Evolutionary conservation across 345 rosid genomes (phyloP), one percentile per base, ranked within the genome.

Genomic region (Noccaea caerulescens): DNA sequence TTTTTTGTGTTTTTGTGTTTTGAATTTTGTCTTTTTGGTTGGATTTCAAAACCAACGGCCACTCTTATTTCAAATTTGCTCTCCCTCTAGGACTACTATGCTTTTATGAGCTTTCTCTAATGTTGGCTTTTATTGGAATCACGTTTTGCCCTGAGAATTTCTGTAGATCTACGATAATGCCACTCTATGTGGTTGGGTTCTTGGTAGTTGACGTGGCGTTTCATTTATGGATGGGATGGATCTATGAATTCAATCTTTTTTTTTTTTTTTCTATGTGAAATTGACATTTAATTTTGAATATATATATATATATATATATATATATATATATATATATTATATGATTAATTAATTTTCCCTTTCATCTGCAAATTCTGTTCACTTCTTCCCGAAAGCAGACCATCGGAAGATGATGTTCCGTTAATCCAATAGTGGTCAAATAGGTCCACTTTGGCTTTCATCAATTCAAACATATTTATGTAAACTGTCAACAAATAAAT

Each of bases 21-120:
- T 72, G 85, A 79, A 83, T 55, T 78, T 78, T 71, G 83, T 56
- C 55, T 51, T 82, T 74, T 54, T 66, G 69, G 80, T 68, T 64
- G 71, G 77, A 80, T 70, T 71, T 75, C 68, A 49, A 71, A 73
- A 65, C 79, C 80, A 91, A 91, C 96, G 93, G 93, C 85, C 90
- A 84, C 86, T 77, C 86, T 77, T 69, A 75, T 81, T 89, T 89
- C 82, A 86, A 89, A 86, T 68, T 81, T 76, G 30, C 36, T 46
- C 68, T 76, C 46, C 69, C 87, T 84, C 81, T 78, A 63, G 67
- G 38, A 16, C 18, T 16, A 7, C 80, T 73, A 42, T 20, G 0
- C 6, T 1, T 1, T 70, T 56, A 14, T 34, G 27, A 7, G 11
- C n/a, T 36, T 16, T 4, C 1, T 2, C 3, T 13, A 57, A 72